Percentiles rank a stretch among this genome's conserved stretches.
Conservation (phyloP, 2,329 filamentous ascomycete genomes). For the Cladophialophora exuberans region DNA sequence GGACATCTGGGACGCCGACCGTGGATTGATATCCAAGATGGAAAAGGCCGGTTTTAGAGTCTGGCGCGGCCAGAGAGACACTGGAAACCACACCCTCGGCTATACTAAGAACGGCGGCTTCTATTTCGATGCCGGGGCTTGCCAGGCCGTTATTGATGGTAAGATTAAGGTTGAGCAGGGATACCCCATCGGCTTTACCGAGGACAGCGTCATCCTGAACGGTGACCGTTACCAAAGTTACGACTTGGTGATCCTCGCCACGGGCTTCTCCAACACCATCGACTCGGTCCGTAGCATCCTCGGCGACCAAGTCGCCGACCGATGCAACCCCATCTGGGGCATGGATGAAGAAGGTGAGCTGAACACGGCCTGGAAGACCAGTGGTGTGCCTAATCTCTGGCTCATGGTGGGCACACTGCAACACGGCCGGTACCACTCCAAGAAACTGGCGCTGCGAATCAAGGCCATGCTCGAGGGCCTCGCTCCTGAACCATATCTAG, state of each 20-base stretch:
- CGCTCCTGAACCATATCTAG: not conserved
- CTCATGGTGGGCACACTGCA: slow-evolving; percentile 68
- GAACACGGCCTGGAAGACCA: slow-evolving; percentile 62
- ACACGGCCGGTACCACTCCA: slow-evolving; percentile 64
- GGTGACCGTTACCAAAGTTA: not conserved
- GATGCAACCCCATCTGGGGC: slow-evolving; percentile 64
- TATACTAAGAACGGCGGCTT: slow-evolving; percentile 18
- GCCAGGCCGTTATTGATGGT: slow-evolving; percentile 61
- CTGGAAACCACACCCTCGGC: not conserved
- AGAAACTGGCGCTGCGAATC: slow-evolving; percentile 54
- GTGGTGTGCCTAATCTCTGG: slow-evolving; percentile 68
- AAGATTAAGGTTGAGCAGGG: slow-evolving; percentile 68
- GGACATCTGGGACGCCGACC: slow-evolving; percentile 17
- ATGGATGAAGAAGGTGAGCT: slow-evolving; percentile 60
- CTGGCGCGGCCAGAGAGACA: not conserved
- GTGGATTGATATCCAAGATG: slow-evolving; percentile 12
- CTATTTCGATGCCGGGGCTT: slow-evolving; percentile 56
- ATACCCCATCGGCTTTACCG: slow-evolving; percentile 56
- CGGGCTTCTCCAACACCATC: slow-evolving; percentile 69
- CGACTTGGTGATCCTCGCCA: slow-evolving; percentile 65
- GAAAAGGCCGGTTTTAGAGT: slow-evolving; percentile 1
- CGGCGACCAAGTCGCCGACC: slow-evolving; percentile 63
- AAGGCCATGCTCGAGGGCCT: slow-evolving; percentile 39
- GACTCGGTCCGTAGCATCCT: slow-evolving; percentile 62
- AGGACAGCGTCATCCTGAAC: not conserved